Conservation (phyloP, 306 rosid genomes). For the Quercus rubra region DNA sequence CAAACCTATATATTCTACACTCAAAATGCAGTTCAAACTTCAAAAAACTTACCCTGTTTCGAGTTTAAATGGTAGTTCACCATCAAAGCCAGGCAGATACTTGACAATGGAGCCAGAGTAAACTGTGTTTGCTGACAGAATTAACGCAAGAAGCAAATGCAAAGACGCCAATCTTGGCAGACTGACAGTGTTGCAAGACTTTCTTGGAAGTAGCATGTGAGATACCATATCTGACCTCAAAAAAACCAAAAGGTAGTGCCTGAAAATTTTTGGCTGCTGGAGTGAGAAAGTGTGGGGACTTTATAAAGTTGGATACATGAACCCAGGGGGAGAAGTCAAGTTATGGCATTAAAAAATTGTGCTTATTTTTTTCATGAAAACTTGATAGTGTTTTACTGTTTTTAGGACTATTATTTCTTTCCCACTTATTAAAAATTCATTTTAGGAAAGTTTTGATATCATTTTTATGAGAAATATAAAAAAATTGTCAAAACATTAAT, state of each 20-base stretch:
- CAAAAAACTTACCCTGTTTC: constrained; percentile 2
- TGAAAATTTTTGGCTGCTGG: background rate
- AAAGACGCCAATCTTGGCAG: background rate
- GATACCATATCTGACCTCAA: background rate
- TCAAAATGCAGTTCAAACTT: background rate
- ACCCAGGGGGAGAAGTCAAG: too few species aligned
- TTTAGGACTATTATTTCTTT: too few species aligned
- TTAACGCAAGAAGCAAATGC: background rate
- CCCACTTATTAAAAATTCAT: too few species aligned
- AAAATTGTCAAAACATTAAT: too few species aligned
- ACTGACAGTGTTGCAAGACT: background rate
- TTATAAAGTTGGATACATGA: too few species aligned
- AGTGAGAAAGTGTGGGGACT: too few species aligned
- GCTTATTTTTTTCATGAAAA: too few species aligned
- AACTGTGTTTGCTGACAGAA: constrained; percentile 12
- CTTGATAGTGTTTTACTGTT: too few species aligned
- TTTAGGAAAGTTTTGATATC: too few species aligned
- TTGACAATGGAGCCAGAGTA: background rate
- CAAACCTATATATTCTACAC: background rate
- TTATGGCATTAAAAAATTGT: too few species aligned
- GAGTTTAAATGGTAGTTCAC: constrained; percentile 16
- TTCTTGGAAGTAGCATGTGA: background rate
- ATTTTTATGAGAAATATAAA: too few species aligned
- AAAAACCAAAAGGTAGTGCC: background rate
- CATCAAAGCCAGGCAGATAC: constrained; percentile 11